phyloP scores from a whole-genome alignment of 1,284 basidiomycete species.

The Papiliotrema laurentii region DNA sequence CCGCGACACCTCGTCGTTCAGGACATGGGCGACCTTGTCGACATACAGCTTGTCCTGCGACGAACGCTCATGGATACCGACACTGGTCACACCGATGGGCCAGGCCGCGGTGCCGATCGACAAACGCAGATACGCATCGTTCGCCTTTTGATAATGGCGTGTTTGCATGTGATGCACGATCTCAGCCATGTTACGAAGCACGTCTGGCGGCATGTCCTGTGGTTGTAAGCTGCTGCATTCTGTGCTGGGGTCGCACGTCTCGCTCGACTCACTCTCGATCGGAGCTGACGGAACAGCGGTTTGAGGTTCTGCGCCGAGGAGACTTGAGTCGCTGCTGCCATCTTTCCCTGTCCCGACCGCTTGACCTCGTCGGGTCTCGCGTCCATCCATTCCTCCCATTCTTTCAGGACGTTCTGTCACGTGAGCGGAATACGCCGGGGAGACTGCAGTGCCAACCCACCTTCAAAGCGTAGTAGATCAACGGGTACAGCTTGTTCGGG shows the following conservation, averaged over 20 bases:
- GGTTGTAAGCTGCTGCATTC: background rate
- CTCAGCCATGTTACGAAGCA: constrained; percentile 84
- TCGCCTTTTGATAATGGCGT: constrained; percentile 88
- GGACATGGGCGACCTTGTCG: constrained; percentile 89
- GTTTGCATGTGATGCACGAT: constrained; percentile 96
- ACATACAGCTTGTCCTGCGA: constrained; percentile 95
- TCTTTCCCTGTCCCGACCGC: constrained; percentile 81
- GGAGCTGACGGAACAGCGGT: constrained; percentile 85
- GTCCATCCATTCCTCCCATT: constrained; percentile 94
- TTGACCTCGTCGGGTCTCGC: constrained; percentile 75
- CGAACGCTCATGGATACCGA: constrained; percentile 96
- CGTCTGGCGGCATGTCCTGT: constrained; percentile 75
- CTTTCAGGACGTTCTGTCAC: constrained; percentile 70
- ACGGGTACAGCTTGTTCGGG: constrained; percentile 92
- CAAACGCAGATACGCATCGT: constrained; percentile 92
- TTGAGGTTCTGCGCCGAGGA: constrained; percentile 96
- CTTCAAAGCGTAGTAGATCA: constrained; percentile 96
- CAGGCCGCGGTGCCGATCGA: constrained; percentile 98
- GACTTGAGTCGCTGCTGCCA: constrained; percentile 90
- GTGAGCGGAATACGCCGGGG: background rate
- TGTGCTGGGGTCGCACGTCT: constrained; percentile 3
- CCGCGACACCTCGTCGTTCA: constrained; percentile 97
- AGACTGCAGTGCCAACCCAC: constrained; percentile 20
- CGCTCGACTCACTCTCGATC: constrained; percentile 67
- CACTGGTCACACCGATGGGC: constrained; percentile 99